These are phyloP conservation scores for Neonectria ditissima DNA, from an alignment of 2,329 filamentous ascomycete genomes.

Conservation along the genomic window DNA sequence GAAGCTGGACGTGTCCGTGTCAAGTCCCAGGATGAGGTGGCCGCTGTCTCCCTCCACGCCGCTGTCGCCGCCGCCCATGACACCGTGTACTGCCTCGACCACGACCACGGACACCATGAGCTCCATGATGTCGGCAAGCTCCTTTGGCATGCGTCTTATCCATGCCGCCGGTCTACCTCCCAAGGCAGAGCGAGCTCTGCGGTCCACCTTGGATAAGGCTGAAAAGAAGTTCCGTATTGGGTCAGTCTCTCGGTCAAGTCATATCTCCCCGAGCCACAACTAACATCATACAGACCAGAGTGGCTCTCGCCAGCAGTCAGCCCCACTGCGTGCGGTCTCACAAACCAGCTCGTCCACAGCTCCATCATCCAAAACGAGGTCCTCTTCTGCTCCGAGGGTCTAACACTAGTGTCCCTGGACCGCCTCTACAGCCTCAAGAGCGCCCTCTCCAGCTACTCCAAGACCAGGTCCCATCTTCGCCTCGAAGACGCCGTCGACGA, in stretches of 20 bases:
- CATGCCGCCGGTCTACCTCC: slow-evolving; percentile 59
- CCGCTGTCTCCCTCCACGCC: slow-evolving; percentile 55
- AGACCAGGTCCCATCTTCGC: slow-evolving; percentile 55
- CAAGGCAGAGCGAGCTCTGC: slow-evolving; percentile 61
- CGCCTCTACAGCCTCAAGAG: slow-evolving; percentile 74
- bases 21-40: slow-evolving; percentile 45
- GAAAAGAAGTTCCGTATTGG: slow-evolving; percentile 59
- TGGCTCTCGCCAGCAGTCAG: slow-evolving; percentile 59
- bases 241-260: slow-evolving; percentile 41
- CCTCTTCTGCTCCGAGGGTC: slow-evolving; percentile 69
- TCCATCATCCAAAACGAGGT: slow-evolving; percentile 71
- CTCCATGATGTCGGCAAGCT: slow-evolving; percentile 49
- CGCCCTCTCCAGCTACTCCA: slow-evolving; percentile 68
- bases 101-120: slow-evolving; percentile 50
- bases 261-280: not conserved
- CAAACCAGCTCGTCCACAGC: slow-evolving; percentile 64
- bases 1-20: slow-evolving; percentile 45
- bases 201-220: slow-evolving; percentile 63
- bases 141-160: slow-evolving; percentile 64
- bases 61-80: slow-evolving; percentile 58
- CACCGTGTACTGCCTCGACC: slow-evolving; percentile 58
- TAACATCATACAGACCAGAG: slow-evolving; percentile 48
- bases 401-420: slow-evolving; percentile 71
- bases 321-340: slow-evolving; percentile 59
- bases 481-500: slow-evolving; percentile 74